These are phyloP conservation scores for Atkinsonella texensis DNA, from an alignment of 2,329 filamentous ascomycete species.

Conservation along the genomic window DNA sequence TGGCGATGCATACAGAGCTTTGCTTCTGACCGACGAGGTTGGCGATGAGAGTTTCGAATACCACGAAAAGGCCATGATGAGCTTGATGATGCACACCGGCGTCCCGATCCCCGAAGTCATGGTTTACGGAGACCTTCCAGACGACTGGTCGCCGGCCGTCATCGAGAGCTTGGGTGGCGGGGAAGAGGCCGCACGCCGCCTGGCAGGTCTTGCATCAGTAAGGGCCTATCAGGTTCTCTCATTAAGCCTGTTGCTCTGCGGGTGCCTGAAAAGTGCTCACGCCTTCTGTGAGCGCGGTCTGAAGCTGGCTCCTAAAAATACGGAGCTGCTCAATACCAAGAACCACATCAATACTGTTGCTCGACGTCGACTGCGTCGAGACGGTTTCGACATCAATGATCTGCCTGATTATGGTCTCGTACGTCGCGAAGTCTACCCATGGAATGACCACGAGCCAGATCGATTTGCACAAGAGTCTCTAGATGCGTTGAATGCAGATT, in stretches of 20 bases:
- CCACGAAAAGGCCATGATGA: slow-evolving; percentile 52
- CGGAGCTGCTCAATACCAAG: slow-evolving; percentile 41
- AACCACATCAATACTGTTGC: slow-evolving; percentile 42
- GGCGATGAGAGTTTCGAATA: slow-evolving; percentile 72
- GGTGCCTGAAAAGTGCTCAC: slow-evolving; percentile 55
- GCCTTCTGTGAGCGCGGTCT: slow-evolving; percentile 54
- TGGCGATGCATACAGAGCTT: slow-evolving; percentile 79
- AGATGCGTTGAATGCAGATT: slow-evolving; percentile 55
- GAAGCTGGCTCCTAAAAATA: slow-evolving; percentile 39
- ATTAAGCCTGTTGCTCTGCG: slow-evolving; percentile 47
- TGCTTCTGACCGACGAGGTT: slow-evolving; percentile 77
- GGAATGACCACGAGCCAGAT: slow-evolving; percentile 57
- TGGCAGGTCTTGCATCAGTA: slow-evolving; percentile 39
- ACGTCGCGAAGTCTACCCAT: slow-evolving; percentile 58
- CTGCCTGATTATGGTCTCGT: slow-evolving; percentile 61
- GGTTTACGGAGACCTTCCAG: slow-evolving; percentile 28
- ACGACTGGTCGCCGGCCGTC: slow-evolving; percentile 21
- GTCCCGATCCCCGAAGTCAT: slow-evolving; percentile 33
- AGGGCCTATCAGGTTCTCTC: slow-evolving; percentile 48
- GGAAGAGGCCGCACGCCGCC: slow-evolving; percentile 22
- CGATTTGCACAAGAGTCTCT: slow-evolving; percentile 60
- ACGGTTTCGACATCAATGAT: slow-evolving; percentile 36
- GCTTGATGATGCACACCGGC: slow-evolving; percentile 26
- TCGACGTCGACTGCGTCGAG: slow-evolving; percentile 32
- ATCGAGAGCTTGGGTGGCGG: slow-evolving; percentile 22